phyloP scores from a whole-genome alignment of 2,329 filamentous ascomycete species.

The Lasiodiplodia hormozganensis region DNA sequence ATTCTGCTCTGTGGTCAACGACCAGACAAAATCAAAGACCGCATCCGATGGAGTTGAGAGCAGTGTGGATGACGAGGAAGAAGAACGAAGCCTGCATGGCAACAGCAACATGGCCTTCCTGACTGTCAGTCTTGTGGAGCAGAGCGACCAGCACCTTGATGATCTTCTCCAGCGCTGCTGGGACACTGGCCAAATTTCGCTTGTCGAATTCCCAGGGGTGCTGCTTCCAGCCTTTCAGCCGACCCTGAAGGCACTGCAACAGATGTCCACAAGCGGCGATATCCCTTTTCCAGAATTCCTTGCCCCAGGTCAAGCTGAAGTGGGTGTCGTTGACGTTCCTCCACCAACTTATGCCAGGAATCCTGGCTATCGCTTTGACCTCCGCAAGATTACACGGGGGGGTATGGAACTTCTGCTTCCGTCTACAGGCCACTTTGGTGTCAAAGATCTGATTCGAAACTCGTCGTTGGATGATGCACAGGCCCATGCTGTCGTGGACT shows the following conservation, averaged over 20 bases:
- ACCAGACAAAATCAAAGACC: constrained; percentile 21
- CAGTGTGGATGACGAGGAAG: constrained; percentile 7
- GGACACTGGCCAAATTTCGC: constrained; percentile 31
- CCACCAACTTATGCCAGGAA: constrained; percentile 39
- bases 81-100: constrained; percentile 30
- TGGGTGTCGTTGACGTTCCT: constrained; percentile 31
- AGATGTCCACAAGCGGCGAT: constrained; percentile 37
- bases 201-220: constrained; percentile 41
- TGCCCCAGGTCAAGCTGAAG: constrained; percentile 32
- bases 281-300: constrained; percentile 42
- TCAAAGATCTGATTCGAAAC: constrained; percentile 32
- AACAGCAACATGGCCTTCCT: constrained; percentile 32
- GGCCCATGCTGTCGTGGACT: constrained; percentile 59
- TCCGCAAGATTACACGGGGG: constrained; percentile 31
- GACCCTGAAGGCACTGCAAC: constrained; percentile 34
- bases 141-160: constrained; percentile 31
- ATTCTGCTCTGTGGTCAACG: constrained; percentile 37
- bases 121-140: constrained; percentile 33
- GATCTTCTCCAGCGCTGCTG: constrained; percentile 32
- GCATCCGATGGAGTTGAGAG: neutral
- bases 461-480: constrained; percentile 58
- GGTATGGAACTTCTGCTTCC: constrained; percentile 30
- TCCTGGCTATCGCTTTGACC: constrained; percentile 36
- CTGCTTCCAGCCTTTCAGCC: constrained; percentile 43
- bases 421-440: constrained; percentile 25